Conservation (phyloP, 129 eudicot genomes). For the Flaveria robusta region DNA sequence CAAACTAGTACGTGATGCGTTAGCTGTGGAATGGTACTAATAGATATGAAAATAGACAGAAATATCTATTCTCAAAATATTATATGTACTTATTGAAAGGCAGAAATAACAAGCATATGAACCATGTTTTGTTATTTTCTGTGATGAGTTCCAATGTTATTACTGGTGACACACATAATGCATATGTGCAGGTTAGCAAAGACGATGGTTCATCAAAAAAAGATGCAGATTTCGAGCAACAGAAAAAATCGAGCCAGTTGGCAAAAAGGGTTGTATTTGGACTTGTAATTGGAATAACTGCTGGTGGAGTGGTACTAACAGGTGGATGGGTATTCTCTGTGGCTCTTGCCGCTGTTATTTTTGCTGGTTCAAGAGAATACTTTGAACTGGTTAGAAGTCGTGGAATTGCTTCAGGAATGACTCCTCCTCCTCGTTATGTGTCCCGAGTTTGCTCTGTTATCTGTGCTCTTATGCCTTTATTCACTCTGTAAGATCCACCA, state of each 20-base stretch:
- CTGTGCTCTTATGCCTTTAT: constrained; percentile 77
- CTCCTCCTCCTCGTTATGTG: constrained; percentile 97
- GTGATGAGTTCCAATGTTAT: constrained; percentile 9
- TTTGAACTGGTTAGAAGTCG: constrained; percentile 88
- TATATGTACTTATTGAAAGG: neutral
- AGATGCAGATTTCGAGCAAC: constrained; percentile 34
- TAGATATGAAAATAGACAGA: neutral
- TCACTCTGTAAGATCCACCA: constrained; percentile 71
- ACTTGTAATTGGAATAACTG: constrained; percentile 72
- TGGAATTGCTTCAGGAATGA: constrained; percentile 96
- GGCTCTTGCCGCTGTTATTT: constrained; percentile 71
- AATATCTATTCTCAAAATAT: neutral
- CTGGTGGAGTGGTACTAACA: constrained; percentile 73
- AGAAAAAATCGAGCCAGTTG: constrained; percentile 64
- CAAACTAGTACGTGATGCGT: constrained; percentile 7
- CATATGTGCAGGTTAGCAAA: constrained; percentile 53
- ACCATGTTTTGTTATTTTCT: constrained; percentile 10
- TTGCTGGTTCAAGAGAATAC: constrained; percentile 86
- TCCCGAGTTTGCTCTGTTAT: constrained; percentile 88
- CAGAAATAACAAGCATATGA: neutral
- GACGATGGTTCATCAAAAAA: constrained; percentile 36
- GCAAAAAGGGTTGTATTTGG: constrained; percentile 72
- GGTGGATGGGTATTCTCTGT: constrained; percentile 91
- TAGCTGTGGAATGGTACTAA: neutral
- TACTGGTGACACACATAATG: constrained; percentile 33